Evolutionary conservation across 1,139 yeast species (phyloP).

Genomic region (Candida albicans): DNA sequence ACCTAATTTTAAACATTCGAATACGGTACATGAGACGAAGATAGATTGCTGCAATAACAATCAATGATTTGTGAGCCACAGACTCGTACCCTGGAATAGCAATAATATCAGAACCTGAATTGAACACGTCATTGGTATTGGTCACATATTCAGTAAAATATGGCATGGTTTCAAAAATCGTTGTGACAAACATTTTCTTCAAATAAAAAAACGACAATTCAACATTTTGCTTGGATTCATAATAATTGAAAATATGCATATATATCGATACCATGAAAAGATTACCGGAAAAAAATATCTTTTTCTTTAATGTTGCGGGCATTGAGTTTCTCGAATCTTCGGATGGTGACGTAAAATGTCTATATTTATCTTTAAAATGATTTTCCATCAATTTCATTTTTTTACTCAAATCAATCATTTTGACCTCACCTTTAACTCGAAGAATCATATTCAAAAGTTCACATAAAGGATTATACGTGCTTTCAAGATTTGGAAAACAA

Average conservation of each 20-base stretch:
- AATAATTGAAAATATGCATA: slow-evolving; percentile 38
- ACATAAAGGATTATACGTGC: slow-evolving; percentile 18
- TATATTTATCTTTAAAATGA: slow-evolving; percentile 17
- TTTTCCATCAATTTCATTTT: slow-evolving; percentile 19
- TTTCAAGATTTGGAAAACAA: slow-evolving; percentile 19
- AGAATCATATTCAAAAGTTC: slow-evolving; percentile 20
- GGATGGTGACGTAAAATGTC: slow-evolving; percentile 10
- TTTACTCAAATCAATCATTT: slow-evolving; percentile 20
- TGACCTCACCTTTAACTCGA: slow-evolving; percentile 21
- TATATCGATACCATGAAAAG: slow-evolving; percentile 25
- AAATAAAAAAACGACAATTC: slow-evolving; percentile 30
- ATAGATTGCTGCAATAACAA: slow-evolving; percentile 23
- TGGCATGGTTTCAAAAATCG: slow-evolving; percentile 33
- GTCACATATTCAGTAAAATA: slow-evolving; percentile 26
- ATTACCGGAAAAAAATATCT: slow-evolving; percentile 24
- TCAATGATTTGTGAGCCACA: slow-evolving; percentile 31
- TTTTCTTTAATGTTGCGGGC: slow-evolving; percentile 21
- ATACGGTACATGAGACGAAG: slow-evolving; percentile 20
- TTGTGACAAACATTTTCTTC: slow-evolving; percentile 27
- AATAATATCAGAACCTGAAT: slow-evolving; percentile 31
- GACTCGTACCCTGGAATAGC: slow-evolving; percentile 38
- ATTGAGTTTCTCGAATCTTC: slow-evolving; percentile 6
- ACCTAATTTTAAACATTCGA: slow-evolving; percentile 8
- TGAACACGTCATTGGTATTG: slow-evolving; percentile 21
- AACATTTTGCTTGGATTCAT: slow-evolving; percentile 28